phyloP scores from a whole-genome alignment of 371 early-diverging fungal species.

The Paraphysoderma sedebokerense region DNA sequence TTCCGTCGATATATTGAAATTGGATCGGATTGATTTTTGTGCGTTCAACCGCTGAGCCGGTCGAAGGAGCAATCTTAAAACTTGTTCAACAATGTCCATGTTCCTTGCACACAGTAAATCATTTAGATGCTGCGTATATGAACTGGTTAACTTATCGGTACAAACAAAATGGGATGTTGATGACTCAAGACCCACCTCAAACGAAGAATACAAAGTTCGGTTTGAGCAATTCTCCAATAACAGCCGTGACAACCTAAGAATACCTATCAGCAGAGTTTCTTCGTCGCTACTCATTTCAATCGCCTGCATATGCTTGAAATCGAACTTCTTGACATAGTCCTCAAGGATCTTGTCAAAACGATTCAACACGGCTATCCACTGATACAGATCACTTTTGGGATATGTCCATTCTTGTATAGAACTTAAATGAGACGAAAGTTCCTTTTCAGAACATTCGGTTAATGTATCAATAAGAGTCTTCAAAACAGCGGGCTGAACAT shows the following conservation, averaged over 20 bases:
- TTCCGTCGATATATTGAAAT: constrained; percentile 42
- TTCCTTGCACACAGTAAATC: constrained; percentile 50
- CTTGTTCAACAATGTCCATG: constrained; percentile 47
- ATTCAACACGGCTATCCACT: constrained; percentile 86
- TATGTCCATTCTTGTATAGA: constrained; percentile 47
- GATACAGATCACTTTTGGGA: constrained; percentile 78
- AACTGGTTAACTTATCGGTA: background rate
- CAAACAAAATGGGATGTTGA: background rate
- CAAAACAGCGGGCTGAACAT: constrained; percentile 4
- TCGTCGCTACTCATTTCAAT: constrained; percentile 30
- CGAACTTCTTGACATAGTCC: constrained; percentile 35
- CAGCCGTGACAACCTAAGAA: constrained; percentile 52
- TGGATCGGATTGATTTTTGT: constrained; percentile 44
- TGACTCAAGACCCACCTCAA: constrained; percentile 40
- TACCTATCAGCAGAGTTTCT: constrained; percentile 40
- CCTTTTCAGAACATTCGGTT: constrained; percentile 28
- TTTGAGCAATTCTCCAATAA: constrained; percentile 90
- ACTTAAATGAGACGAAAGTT: constrained; percentile 20
- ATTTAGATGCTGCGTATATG: constrained; percentile 36
- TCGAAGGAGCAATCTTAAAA: constrained; percentile 50
- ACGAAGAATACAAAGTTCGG: constrained; percentile 78
- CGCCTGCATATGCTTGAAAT: constrained; percentile 34
- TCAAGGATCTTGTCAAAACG: constrained; percentile 73
- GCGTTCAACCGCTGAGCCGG: constrained; percentile 67
- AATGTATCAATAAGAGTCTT: constrained; percentile 10